Evolutionary conservation across 139 green algal genomes (phyloP), one percentile per base, ranked within the genome.

Genomic region (Asterochloris erici): DNA sequence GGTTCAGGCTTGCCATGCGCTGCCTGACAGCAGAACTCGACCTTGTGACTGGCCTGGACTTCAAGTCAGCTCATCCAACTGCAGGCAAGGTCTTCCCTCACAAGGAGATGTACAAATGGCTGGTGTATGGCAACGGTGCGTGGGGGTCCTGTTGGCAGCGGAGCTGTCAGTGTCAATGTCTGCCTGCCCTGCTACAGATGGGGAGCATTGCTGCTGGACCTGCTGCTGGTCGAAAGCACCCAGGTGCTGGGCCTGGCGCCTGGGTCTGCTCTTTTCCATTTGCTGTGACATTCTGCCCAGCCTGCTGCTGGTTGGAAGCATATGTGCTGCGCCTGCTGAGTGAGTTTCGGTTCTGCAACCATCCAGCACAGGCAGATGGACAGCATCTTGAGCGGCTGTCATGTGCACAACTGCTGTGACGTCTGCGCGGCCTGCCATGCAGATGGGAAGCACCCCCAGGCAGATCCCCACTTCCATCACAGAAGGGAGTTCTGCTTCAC

Each of bases 401-500:
- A 60, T 29, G 29, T 77, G 14, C 23, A 26, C 21, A 77, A 77
- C 10, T 77, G 71, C 24, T 60, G 17, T 54, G 38, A 54, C 38
- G 38, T 54, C 6, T 54, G 38, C 6, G 38, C 6, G 4, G 28
- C 24, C 13, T 76, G n/a, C 26, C n/a, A 1, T 77, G 63, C 87
- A 93, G 93, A 97, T 81, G 82, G 86, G 83, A 95, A 93, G 81
- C 94, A 98, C 81, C 84, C 92, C 1, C 86, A 91, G 73, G 91
- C 91, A 13, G 94, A 98, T 69, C 54, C 73, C 17, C 81, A 73
- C 26, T 98, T 93, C 85, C 94, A 96, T 82, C 87, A 91, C 73
- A 87, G 90, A 0, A 87, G 97, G 0, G 97, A 99, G 86, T 98
- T 99, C 75, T 99, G 96, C 90, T 99, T 99, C 90, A 99, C 97